Percentiles rank a stretch among this genome's conserved stretches.
Conservation (phyloP, 2,329 filamentous ascomycete species). For the Phaeosphaeria sp. region DNA sequence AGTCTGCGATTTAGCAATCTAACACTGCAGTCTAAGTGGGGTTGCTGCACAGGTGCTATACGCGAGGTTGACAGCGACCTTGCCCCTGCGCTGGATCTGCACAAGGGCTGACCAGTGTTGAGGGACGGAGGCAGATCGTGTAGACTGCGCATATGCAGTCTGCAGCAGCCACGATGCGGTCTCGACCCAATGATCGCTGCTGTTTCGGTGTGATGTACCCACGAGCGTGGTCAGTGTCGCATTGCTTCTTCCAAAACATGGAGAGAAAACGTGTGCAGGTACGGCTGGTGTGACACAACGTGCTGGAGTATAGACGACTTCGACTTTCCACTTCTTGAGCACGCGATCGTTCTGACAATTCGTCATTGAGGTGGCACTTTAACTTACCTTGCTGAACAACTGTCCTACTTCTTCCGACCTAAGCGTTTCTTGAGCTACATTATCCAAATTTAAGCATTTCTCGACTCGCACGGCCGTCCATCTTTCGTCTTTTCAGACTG, state of each 20-base stretch:
- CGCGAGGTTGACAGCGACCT: background rate
- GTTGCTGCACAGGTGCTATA: background rate
- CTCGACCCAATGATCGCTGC: background rate
- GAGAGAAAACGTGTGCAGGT: slow-evolving; percentile 50
- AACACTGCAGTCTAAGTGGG: background rate
- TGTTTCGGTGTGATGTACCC: background rate
- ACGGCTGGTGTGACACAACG: slow-evolving; percentile 51
- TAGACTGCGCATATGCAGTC: background rate
- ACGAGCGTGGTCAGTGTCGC: background rate
- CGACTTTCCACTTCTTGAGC: slow-evolving; percentile 1
- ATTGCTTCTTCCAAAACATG: slow-evolving; percentile 5
- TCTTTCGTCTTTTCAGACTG: background rate
- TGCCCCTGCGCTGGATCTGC: slow-evolving; percentile 3
- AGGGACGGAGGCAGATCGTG: slow-evolving; percentile 4
- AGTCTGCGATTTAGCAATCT: background rate
- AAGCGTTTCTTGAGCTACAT: background rate
- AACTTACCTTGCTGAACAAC: background rate
- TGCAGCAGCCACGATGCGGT: background rate
- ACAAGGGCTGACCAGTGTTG: slow-evolving; percentile 6
- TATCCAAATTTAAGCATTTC: too few species aligned
- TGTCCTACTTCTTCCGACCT: background rate
- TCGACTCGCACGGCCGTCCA: slow-evolving; percentile 35
- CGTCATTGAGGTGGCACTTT: background rate
- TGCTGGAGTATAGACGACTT: slow-evolving; percentile 49
- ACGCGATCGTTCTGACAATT: slow-evolving; percentile 1